These are phyloP conservation scores for Pseudocercospora fuligena DNA, from an alignment of 2,329 filamentous ascomycete genomes.

Conservation along the genomic window DNA sequence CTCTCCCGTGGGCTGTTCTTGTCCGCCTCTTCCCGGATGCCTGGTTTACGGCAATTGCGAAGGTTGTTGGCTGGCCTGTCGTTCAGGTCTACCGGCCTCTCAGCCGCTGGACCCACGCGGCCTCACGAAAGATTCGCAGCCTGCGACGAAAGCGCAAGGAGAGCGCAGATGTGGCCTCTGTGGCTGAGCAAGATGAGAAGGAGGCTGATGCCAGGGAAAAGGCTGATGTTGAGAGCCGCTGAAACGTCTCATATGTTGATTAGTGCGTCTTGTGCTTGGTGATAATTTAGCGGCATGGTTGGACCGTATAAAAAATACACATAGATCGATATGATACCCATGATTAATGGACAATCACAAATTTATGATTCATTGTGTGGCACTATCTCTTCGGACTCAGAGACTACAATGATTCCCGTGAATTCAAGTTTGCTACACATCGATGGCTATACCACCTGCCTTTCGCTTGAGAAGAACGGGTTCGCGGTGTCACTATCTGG, in stretches of 20 bases:
- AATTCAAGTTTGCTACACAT: background rate
- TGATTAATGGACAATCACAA: background rate
- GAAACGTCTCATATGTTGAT: background rate
- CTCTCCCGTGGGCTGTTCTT: constrained; percentile 78
- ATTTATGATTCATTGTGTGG: background rate
- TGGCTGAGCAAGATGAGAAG: constrained; percentile 25
- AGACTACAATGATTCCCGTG: background rate
- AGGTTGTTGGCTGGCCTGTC: constrained; percentile 43
- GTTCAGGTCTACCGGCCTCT: constrained; percentile 28
- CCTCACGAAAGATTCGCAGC: constrained; percentile 19
- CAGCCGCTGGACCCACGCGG: constrained; percentile 27
- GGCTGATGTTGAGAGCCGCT: constrained; percentile 21
- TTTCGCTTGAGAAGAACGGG: background rate
- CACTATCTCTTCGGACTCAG: background rate
- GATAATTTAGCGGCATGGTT: constrained; percentile 17
- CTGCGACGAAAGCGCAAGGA: constrained; percentile 27
- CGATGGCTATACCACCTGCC: background rate
- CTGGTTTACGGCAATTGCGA: constrained; percentile 54
- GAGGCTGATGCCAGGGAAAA: constrained; percentile 21
- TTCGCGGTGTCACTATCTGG: background rate
- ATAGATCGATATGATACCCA: constrained; percentile 14
- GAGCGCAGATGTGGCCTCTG: constrained; percentile 22
- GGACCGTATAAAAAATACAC: constrained; percentile 4
- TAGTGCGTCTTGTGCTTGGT: background rate
- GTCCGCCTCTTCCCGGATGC: constrained; percentile 84